A percentile compares a stretch with the other conserved stretches of the same genome.
Conservation (phyloP, 2,329 filamentous ascomycete species). For the Xylaria arbuscula region DNA sequence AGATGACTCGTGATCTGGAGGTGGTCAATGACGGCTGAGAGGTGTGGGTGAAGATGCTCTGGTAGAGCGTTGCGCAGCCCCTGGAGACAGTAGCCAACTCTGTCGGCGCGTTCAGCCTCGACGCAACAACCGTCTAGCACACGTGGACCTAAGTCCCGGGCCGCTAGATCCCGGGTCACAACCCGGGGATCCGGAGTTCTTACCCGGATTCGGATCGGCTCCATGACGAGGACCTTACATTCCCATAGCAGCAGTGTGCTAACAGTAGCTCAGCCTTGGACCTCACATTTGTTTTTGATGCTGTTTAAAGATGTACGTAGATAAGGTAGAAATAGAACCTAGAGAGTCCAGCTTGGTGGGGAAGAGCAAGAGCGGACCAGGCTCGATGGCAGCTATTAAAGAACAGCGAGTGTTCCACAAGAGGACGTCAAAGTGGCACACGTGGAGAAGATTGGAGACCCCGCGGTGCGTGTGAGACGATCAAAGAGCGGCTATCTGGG, state of each 20-base stretch:
- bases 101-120: slow-evolving; percentile 65
- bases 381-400: slow-evolving; percentile 38
- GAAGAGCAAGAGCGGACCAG: slow-evolving; percentile 3
- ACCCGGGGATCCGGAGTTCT: slow-evolving; percentile 36
- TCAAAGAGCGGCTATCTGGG: slow-evolving; percentile 26
- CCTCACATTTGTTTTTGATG: slow-evolving; percentile 10
- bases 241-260: slow-evolving; percentile 38
- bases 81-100: slow-evolving; percentile 60
- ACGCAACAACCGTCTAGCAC: slow-evolving; percentile 64
- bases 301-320: not conserved
- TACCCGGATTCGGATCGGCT: slow-evolving; percentile 38
- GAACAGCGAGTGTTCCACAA: slow-evolving; percentile 41
- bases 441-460: slow-evolving; percentile 41
- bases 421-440: slow-evolving; percentile 43
- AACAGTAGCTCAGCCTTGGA: slow-evolving; percentile 4
- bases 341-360: slow-evolving; percentile 6
- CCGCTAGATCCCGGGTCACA: slow-evolving; percentile 40
- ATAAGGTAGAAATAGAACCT: not conserved
- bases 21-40: slow-evolving; percentile 61
- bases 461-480: slow-evolving; percentile 18
- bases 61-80: slow-evolving; percentile 60
- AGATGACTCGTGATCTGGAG: slow-evolving; percentile 57
- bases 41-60: slow-evolving; percentile 58
- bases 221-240: slow-evolving; percentile 41
- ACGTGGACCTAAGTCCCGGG: slow-evolving; percentile 47